A percentile compares a stretch with the other conserved stretches of the same genome.
Evolutionary conservation across 768 basidiomycete genomes (phyloP).

Genomic region (Pholiota molesta): DNA sequence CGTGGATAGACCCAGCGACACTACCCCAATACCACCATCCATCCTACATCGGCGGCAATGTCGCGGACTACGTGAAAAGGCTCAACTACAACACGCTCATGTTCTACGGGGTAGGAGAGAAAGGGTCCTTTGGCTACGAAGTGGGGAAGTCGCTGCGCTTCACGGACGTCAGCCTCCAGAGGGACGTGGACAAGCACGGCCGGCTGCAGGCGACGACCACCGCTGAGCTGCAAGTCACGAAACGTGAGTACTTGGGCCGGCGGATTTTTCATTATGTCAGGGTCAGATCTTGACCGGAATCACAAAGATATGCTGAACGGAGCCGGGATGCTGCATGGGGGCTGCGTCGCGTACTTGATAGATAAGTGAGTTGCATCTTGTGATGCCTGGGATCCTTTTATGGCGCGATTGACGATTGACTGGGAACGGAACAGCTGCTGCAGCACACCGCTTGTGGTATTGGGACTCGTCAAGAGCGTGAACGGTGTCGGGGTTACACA

Average conservation of each 20-base stretch:
- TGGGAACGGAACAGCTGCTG: conserved; percentile 49
- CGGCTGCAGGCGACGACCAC: conserved; percentile 62
- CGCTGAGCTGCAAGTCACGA: conserved; percentile 64
- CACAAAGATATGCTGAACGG: conserved; percentile 73
- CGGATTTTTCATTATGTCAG: background rate
- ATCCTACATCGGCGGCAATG: conserved; percentile 64
- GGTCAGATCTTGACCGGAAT: conserved; percentile 8
- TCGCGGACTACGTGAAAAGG: conserved; percentile 63
- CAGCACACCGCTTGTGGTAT: conserved; percentile 66
- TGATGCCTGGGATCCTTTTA: background rate
- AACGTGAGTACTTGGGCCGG: conserved; percentile 50
- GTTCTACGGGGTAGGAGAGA: conserved; percentile 70
- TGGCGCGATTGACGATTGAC: background rate
- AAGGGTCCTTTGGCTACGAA: conserved; percentile 61
- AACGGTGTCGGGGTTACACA: conserved; percentile 81
- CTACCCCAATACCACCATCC: conserved; percentile 63
- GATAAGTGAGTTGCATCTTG: conserved; percentile 55
- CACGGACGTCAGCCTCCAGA: conserved; percentile 56
- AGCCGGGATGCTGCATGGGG: conserved; percentile 77
- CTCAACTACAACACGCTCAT: conserved; percentile 69
- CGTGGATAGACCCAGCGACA: conserved; percentile 68
- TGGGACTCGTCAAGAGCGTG: conserved; percentile 58
- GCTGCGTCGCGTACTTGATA: conserved; percentile 71
- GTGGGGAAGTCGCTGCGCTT: conserved; percentile 65
- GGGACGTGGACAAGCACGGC: conserved; percentile 48